Evolutionary conservation across 352 stramenopile species (phyloP).

Genomic region (Globisporangium cederbergense): DNA sequence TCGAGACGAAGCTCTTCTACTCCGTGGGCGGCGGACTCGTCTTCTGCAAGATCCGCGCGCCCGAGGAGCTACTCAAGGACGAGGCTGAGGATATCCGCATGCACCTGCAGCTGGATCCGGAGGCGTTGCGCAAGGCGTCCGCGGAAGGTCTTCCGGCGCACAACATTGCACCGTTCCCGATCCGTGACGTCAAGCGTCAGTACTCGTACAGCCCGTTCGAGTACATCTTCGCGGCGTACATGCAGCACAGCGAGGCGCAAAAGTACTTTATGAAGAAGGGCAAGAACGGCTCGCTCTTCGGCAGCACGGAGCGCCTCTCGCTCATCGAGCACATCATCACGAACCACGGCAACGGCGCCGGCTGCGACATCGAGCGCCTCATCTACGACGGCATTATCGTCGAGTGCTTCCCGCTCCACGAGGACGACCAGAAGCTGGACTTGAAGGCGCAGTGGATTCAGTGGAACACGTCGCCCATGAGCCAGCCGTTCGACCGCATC

Average conservation of each 20-base stretch:
- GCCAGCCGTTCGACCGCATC: conserved; percentile 76
- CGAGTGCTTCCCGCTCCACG: conserved; percentile 76
- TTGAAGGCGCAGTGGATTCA: conserved; percentile 69
- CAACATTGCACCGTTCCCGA: conserved; percentile 76
- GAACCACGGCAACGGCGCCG: conserved; percentile 57
- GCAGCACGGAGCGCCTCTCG: conserved; percentile 67
- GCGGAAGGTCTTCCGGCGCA: conserved; percentile 67
- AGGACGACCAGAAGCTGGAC: conserved; percentile 56
- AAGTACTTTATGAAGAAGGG: conserved; percentile 66
- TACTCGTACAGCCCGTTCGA: conserved; percentile 79
- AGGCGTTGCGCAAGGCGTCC: conserved; percentile 56
- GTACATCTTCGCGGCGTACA: conserved; percentile 85
- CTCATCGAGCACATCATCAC: conserved; percentile 87
- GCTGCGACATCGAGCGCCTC: conserved; percentile 66
- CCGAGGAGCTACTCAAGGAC: conserved; percentile 66
- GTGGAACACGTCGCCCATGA: conserved; percentile 68
- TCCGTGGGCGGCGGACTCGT: conserved; percentile 62
- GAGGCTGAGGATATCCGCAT: conserved; percentile 72
- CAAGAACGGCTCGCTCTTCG: conserved; percentile 62
- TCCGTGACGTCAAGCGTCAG: conserved; percentile 74
- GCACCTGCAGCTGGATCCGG: conserved; percentile 67
- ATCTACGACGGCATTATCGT: conserved; percentile 76
- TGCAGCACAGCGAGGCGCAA: conserved; percentile 61
- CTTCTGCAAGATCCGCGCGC: conserved; percentile 81
- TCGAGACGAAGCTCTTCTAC: conserved; percentile 76